Evolutionary conservation across 331 rosid species (phyloP).

Genomic region (Rhamnella rubrinervis): DNA sequence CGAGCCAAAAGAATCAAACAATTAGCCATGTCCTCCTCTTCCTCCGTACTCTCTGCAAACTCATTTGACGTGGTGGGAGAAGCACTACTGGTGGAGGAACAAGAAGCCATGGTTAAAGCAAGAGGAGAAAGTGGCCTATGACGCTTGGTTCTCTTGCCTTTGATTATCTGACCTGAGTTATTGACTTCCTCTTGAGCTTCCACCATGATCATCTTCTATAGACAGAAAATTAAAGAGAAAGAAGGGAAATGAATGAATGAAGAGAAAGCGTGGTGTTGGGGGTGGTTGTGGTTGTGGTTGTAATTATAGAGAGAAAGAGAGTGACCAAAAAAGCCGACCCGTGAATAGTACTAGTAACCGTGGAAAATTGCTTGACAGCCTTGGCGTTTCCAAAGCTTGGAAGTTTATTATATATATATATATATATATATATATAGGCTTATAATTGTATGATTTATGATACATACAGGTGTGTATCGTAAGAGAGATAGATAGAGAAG

Average conservation of each 20-base stretch:
- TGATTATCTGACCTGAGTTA: constrained; percentile 16
- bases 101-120: constrained; percentile 36
- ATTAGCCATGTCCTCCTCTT: constrained; percentile 76
- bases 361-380: constrained; percentile 41
- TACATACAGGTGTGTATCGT: constrained; percentile 28
- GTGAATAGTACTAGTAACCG: constrained; percentile 47
- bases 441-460: neutral
- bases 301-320: constrained; percentile 36
- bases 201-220: constrained; percentile 16
- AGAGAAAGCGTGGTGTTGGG: constrained; percentile 16
- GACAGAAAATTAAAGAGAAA: neutral
- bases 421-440: constrained; percentile 19
- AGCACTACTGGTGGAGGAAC: constrained; percentile 29
- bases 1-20: constrained; percentile 84
- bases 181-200: constrained; percentile 28
- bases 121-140: constrained; percentile 48
- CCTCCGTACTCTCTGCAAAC: constrained; percentile 24
- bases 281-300: neutral
- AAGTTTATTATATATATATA: constrained; percentile 40
- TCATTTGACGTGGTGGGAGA: constrained; percentile 27
- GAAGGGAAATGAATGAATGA: constrained; percentile 19
- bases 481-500: neutral
- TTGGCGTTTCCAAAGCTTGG: constrained; percentile 56
- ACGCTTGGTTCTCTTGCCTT: constrained; percentile 86
- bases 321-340: constrained; percentile 25